Evolutionary conservation across 257 asterid genomes (phyloP), one percentile per base, ranked within the genome.

Genomic region (Knoxia roxburghii): DNA sequence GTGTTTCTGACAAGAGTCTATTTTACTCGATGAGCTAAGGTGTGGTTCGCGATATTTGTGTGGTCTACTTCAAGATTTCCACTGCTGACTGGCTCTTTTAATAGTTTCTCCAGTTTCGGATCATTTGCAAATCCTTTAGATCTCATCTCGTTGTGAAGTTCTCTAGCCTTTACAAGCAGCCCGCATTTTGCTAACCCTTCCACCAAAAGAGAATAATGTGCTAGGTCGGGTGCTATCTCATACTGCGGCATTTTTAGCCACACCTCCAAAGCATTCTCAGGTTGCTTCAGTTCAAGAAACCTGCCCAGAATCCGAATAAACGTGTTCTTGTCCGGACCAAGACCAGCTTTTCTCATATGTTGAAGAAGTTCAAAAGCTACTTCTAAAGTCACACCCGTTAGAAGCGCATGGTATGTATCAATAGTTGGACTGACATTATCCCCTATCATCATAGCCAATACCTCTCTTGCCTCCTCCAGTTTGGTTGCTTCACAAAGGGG

Each of bases 341-440:
- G 52, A 68, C 87, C 76, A 2, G 76, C 76, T 67, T 67, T 81
- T 73, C 71, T 80, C 96, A 93, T 85, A 74, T 76, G 77, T 48
- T 68, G 68, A 33, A 93, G 75, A 62, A 88, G 79, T 69, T 85
- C 95, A 71, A 75, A 32, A 58, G 82, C 72, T 78, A 81, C 89
- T 75, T 86, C 84, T 13, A 78, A 27, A 70, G 63, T 81, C n/a
- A 76, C 85, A 73, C 85, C 84, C 51, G 68, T 73, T 68, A 93
- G 73, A 60, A 93, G 76, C 26, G 95, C 92, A 59, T 90, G 95
- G 73, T 83, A 90, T 1, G 96, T 90, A 23, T 85, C 95, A 17
- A 74, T 70, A 18, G 86, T 86, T 17, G 95, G 91, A 69, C 76
- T 79, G 61, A 86, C 63, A 60, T 70, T 84, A 6, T 88, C 86